phyloP scores from a whole-genome alignment of 2,329 filamentous ascomycete genomes.

The Cadophora malorum region DNA sequence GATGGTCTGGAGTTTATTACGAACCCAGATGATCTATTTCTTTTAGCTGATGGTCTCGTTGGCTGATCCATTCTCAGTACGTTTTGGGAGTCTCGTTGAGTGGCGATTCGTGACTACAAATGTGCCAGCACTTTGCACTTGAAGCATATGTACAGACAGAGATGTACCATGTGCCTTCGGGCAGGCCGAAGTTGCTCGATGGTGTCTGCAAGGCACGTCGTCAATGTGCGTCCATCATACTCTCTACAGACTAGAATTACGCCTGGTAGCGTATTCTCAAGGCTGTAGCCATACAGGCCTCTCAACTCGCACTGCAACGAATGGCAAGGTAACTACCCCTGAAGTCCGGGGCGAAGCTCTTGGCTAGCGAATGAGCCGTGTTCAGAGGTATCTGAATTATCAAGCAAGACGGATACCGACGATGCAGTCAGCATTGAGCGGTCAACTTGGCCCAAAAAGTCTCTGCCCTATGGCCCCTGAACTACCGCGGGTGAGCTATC shows the following conservation, averaged over 20 bases:
- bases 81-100: background rate
- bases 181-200: background rate
- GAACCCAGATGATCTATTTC: conserved; percentile 16
- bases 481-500: background rate
- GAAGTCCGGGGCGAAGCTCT: background rate
- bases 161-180: background rate
- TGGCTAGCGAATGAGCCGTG: background rate
- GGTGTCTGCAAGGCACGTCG: background rate
- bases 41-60: conserved; percentile 2
- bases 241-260: background rate
- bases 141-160: background rate
- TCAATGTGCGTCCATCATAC: background rate
- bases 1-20: background rate
- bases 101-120: background rate
- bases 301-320: background rate
- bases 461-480: conserved; percentile 6
- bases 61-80: conserved; percentile 1
- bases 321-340: background rate
- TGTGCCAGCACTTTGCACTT: background rate
- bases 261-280: background rate
- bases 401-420: conserved; percentile 2
- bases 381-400: background rate
- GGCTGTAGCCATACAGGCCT: background rate
- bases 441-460: background rate
- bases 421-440: background rate